These are phyloP conservation scores for Alternaria brassicicola DNA, from an alignment of 2,329 filamentous ascomycete genomes.

Conservation along the genomic window DNA sequence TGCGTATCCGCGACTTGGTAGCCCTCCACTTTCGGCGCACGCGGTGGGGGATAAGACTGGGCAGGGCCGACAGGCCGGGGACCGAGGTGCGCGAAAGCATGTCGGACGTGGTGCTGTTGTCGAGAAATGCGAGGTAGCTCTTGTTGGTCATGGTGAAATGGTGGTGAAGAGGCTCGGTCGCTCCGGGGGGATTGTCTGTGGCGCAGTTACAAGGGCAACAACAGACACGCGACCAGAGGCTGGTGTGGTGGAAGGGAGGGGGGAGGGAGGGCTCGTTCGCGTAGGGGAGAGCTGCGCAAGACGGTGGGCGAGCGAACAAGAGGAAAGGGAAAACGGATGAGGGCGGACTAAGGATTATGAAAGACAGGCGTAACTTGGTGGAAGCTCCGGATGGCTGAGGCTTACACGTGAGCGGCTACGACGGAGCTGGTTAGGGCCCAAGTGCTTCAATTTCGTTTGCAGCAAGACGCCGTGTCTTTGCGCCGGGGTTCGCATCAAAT, in stretches of 20 bases:
- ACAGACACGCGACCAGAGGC: slow-evolving; percentile 32
- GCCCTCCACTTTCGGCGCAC: slow-evolving; percentile 69
- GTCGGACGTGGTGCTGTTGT: slow-evolving; percentile 32
- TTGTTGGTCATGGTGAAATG: slow-evolving; percentile 39
- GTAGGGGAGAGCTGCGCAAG: slow-evolving; percentile 12
- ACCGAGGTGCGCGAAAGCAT: slow-evolving; percentile 53
- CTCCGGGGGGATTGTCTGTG: slow-evolving; percentile 15
- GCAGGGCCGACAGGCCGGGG: slow-evolving; percentile 57
- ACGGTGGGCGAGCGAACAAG: slow-evolving; percentile 13
- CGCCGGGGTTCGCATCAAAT: slow-evolving; percentile 10
- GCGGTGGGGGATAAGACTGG: slow-evolving; percentile 65
- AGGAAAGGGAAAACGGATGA: slow-evolving; percentile 20
- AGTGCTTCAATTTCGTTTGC: slow-evolving; percentile 29
- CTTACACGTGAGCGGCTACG: slow-evolving; percentile 30
- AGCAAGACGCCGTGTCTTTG: slow-evolving; percentile 14
- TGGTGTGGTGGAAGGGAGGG: no score
- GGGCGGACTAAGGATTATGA: slow-evolving; percentile 41
- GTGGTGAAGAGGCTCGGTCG: background rate
- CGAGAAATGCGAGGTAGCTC: slow-evolving; percentile 45
- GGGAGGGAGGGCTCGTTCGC: background rate
- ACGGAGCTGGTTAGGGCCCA: slow-evolving; percentile 11
- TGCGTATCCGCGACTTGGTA: slow-evolving; percentile 68
- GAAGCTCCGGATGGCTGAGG: slow-evolving; percentile 43
- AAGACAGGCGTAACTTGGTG: slow-evolving; percentile 26
- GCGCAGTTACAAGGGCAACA: slow-evolving; percentile 18